Percentiles rank a stretch among this genome's conserved stretches.
phyloP scores from a whole-genome alignment of 164 flowering plant species.

The Amborella trichopoda region DNA sequence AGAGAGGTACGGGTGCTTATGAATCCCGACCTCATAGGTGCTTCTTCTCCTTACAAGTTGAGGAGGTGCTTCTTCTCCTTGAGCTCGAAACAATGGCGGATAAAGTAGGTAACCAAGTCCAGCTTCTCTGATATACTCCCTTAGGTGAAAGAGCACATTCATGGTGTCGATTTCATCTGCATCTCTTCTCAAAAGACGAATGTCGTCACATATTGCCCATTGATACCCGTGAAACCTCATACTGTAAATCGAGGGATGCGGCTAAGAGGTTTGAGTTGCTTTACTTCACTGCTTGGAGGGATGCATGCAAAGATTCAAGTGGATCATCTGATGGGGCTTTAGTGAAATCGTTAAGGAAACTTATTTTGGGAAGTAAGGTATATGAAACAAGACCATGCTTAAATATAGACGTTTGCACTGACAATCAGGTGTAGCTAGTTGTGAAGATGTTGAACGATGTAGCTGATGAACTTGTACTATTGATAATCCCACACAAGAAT shows the following conservation, averaged over 20 bases:
- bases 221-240: slow-evolving; percentile 57
- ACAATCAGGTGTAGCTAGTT: slow-evolving; percentile 63
- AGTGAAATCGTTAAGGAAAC: slow-evolving; percentile 43
- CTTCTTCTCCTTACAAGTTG: too few species aligned
- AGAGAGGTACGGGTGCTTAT: too few species aligned
- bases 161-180: slow-evolving; percentile 49
- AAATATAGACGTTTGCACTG: slow-evolving; percentile 70
- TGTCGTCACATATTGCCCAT: slow-evolving; percentile 47
- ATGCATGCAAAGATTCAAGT: slow-evolving; percentile 29
- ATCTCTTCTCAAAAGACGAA: slow-evolving; percentile 47
- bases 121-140: slow-evolving; percentile 38
- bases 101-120: slow-evolving; percentile 58
- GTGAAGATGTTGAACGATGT: slow-evolving; percentile 45
- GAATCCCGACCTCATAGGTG: too few species aligned
- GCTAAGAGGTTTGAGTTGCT: slow-evolving; percentile 63
- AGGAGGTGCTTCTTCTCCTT: slow-evolving; percentile 1
- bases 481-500: slow-evolving; percentile 48
- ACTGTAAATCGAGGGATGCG: slow-evolving; percentile 47
- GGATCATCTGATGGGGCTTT: slow-evolving; percentile 31
- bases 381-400: slow-evolving; percentile 69
- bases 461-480: slow-evolving; percentile 57
- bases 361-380: slow-evolving; percentile 38
- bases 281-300: slow-evolving; percentile 75
- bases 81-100: slow-evolving; percentile 16
- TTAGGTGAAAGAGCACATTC: slow-evolving; percentile 31